Conservation (phyloP, 805 yeast species). For the Saccharomyces cerevisiae region DNA sequence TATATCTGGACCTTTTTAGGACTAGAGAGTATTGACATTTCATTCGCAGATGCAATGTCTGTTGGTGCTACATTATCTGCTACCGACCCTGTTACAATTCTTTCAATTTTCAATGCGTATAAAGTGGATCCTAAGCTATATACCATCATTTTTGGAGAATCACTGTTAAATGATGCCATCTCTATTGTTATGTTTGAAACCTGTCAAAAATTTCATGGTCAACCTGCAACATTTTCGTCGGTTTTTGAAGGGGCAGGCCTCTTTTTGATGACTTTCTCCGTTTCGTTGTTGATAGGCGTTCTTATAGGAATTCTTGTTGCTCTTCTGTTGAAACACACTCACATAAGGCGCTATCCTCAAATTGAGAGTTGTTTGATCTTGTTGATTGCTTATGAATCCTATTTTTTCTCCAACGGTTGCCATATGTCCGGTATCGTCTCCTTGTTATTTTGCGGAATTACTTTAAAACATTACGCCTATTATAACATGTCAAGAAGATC, state of each 20-base stretch:
- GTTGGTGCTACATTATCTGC: slow-evolving; percentile 98
- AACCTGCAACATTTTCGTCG: slow-evolving; percentile 63
- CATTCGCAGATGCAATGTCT: slow-evolving; percentile 94
- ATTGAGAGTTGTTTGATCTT: slow-evolving; percentile 91
- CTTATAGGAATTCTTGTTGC: slow-evolving; percentile 86
- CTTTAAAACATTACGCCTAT: slow-evolving; percentile 93
- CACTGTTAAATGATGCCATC: slow-evolving; percentile 90
- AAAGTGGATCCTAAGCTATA: slow-evolving; percentile 96
- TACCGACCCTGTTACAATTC: slow-evolving; percentile 95
- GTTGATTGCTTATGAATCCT: slow-evolving; percentile 88
- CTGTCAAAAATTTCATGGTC: slow-evolving; percentile 91
- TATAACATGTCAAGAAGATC: slow-evolving; percentile 96
- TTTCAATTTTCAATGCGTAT: slow-evolving; percentile 93
- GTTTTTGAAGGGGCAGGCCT: slow-evolving; percentile 89
- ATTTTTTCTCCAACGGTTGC: slow-evolving; percentile 96
- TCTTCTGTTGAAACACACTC: slow-evolving; percentile 80
- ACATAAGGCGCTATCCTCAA: slow-evolving; percentile 89
- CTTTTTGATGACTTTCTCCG: slow-evolving; percentile 86
- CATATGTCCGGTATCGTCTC: slow-evolving; percentile 99
- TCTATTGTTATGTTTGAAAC: slow-evolving; percentile 99
- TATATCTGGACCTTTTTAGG: slow-evolving; percentile 90
- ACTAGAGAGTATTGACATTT: slow-evolving; percentile 75
- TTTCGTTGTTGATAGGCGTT: slow-evolving; percentile 84
- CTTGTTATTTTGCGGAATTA: slow-evolving; percentile 88
- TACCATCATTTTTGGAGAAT: slow-evolving; percentile 95